Evolutionary conservation across 192 early-diverging fungal species (phyloP).

Genomic region (Backusella tarrabulga): DNA sequence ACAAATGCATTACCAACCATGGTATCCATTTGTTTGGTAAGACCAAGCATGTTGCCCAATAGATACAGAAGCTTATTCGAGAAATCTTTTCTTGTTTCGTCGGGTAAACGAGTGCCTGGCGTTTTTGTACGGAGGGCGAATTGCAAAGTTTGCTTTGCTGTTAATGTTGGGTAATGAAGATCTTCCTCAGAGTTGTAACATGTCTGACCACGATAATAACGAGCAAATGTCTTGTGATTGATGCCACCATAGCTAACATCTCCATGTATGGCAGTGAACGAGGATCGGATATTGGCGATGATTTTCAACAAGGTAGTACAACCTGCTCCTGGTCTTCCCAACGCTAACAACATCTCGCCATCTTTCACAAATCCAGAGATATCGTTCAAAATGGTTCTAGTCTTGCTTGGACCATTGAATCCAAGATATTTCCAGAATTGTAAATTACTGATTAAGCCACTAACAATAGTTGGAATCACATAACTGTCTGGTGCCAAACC

Average conservation of each 20-base stretch:
- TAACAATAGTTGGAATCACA: conserved; percentile 27
- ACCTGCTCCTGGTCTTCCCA: conserved; percentile 72
- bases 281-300: conserved; percentile 53
- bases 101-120: conserved; percentile 51
- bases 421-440: not conserved
- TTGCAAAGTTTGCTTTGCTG: conserved; percentile 73
- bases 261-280: conserved; percentile 51
- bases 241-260: conserved; percentile 69
- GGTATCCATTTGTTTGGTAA: conserved; percentile 66
- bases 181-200: conserved; percentile 82
- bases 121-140: conserved; percentile 76
- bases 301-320: conserved; percentile 62
- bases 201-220: conserved; percentile 67
- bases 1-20: conserved; percentile 74
- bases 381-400: conserved; percentile 49
- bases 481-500: conserved; percentile 28
- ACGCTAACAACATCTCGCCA: conserved; percentile 70
- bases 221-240: conserved; percentile 51
- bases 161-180: conserved; percentile 75
- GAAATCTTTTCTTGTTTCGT: conserved; percentile 48
- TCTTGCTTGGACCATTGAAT: not conserved
- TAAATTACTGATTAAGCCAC: not conserved
- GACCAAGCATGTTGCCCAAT: conserved; percentile 50
- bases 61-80: conserved; percentile 44
- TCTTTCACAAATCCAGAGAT: conserved; percentile 67